phyloP scores from a whole-genome alignment of 2,329 filamentous ascomycete genomes.

The Zymoseptoria brevis region DNA sequence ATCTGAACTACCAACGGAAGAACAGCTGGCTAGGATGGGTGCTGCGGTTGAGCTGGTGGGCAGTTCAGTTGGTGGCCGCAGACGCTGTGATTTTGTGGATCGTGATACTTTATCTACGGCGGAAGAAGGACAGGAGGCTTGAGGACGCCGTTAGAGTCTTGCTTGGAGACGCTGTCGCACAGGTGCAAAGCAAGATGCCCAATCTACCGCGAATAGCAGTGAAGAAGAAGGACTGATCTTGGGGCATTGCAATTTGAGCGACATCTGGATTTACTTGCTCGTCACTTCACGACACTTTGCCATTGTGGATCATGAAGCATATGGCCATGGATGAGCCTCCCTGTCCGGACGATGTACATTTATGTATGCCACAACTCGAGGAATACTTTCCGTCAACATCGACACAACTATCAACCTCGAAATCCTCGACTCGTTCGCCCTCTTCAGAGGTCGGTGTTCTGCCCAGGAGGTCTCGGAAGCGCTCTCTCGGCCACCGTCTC shows the following conservation, averaged over 20 bases:
- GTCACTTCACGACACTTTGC: not conserved
- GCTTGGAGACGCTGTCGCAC: constrained; percentile 41
- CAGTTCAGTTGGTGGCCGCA: constrained; percentile 64
- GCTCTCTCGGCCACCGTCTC: constrained; percentile 19
- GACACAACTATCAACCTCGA: not conserved
- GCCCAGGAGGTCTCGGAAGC: constrained; percentile 10
- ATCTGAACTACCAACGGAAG: constrained; percentile 60
- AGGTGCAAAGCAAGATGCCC: constrained; percentile 30
- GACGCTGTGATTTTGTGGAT: constrained; percentile 61
- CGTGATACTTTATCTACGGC: constrained; percentile 64
- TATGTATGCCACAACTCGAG: not conserved
- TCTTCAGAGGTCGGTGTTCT: constrained; percentile 5
- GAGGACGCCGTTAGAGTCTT: constrained; percentile 66
- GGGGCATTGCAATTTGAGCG: not conserved
- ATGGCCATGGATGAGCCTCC: not conserved
- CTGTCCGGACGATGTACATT: not conserved
- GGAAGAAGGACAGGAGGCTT: constrained; percentile 60
- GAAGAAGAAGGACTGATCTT: constrained; percentile 12
- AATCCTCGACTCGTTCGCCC: constrained; percentile 34
- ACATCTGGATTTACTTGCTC: not conserved
- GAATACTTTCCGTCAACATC: not conserved
- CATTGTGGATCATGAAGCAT: not conserved
- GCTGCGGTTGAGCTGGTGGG: constrained; percentile 60
- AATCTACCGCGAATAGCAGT: constrained; percentile 17
- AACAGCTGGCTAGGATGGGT: constrained; percentile 62